Conservation (phyloP, 2,329 filamentous ascomycete species). For the Sphaerulina populicola region DNA sequence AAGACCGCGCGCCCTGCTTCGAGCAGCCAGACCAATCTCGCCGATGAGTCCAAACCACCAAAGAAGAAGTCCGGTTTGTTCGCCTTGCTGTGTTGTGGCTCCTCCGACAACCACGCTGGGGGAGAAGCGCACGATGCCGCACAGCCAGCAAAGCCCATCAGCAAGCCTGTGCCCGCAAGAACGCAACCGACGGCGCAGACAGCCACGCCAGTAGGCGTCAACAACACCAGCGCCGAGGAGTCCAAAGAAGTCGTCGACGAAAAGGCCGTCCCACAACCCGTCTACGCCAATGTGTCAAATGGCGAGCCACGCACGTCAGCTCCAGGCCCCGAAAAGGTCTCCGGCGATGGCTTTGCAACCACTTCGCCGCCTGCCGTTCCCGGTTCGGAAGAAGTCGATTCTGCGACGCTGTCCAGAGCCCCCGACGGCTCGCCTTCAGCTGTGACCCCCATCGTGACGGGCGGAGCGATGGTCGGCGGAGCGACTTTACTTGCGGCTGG, state of each 20-base stretch:
- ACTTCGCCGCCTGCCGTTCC: slow-evolving; percentile 10
- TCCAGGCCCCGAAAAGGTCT: slow-evolving; percentile 18
- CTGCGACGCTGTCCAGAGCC: not conserved
- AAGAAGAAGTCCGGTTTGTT: slow-evolving; percentile 40
- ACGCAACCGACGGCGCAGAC: slow-evolving; percentile 39
- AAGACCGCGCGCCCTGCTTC: slow-evolving; percentile 33
- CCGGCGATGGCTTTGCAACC: slow-evolving; percentile 17
- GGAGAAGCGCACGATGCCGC: slow-evolving; percentile 48
- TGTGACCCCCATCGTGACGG: slow-evolving; percentile 1
- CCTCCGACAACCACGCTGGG: slow-evolving; percentile 53
- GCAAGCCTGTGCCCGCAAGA: slow-evolving; percentile 33
- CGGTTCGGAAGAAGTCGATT: not conserved
- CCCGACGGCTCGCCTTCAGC: not conserved
- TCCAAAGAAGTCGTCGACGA: slow-evolving; percentile 42
- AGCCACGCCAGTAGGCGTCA: slow-evolving; percentile 40
- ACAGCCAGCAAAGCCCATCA: slow-evolving; percentile 38
- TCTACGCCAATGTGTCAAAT: slow-evolving; percentile 13
- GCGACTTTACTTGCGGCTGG: slow-evolving; percentile 18
- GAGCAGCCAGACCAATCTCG: slow-evolving; percentile 27
- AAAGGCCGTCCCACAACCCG: slow-evolving; percentile 28
- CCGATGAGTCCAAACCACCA: slow-evolving; percentile 32
- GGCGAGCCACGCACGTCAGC: slow-evolving; percentile 9
- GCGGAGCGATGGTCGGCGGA: not conserved
- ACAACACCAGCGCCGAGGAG: slow-evolving; percentile 38
- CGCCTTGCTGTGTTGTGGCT: slow-evolving; percentile 57